These are phyloP conservation scores for Claviceps capensis DNA, from an alignment of 2,329 filamentous ascomycete genomes.

Conservation along the genomic window DNA sequence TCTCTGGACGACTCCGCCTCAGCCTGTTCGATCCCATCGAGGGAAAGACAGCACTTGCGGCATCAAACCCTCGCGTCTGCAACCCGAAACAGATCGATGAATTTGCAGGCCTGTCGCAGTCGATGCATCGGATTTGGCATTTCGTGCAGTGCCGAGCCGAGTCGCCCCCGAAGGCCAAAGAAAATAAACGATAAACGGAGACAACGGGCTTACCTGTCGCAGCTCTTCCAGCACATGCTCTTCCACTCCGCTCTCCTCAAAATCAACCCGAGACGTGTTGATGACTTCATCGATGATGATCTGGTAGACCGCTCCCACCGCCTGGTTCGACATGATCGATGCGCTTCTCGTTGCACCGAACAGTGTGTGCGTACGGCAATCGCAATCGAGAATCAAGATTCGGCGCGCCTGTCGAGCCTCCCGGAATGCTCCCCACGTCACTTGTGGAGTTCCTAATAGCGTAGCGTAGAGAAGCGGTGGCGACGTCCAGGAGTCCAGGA, in stretches of 20 bases:
- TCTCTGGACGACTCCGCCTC: constrained; percentile 1
- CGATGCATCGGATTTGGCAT: background rate
- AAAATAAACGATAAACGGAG: background rate
- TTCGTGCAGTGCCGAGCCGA: background rate
- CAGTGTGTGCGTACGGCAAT: constrained; percentile 3
- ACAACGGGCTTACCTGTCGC: constrained; percentile 55
- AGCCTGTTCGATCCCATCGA: background rate
- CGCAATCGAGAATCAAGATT: background rate
- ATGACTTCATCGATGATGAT: constrained; percentile 74
- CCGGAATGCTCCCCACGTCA: background rate
- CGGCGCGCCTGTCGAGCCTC: background rate
- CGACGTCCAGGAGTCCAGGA: background rate
- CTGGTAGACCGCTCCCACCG: constrained; percentile 67
- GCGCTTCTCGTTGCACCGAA: constrained; percentile 1
- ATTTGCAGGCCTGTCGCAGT: too few relatives aligned
- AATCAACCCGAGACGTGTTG: constrained; percentile 82
- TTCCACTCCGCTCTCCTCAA: constrained; percentile 91
- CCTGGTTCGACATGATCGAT: constrained; percentile 41
- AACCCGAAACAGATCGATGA: too few relatives aligned
- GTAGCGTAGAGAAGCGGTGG: background rate
- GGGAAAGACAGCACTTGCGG: too few relatives aligned
- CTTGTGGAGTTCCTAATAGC: background rate
- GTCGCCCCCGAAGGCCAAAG: background rate
- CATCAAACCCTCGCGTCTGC: too few relatives aligned
- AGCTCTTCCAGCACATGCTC: constrained; percentile 76